Conservation (phyloP, 345 rosid genomes). For the Cardamine chenopodiifolia region DNA sequence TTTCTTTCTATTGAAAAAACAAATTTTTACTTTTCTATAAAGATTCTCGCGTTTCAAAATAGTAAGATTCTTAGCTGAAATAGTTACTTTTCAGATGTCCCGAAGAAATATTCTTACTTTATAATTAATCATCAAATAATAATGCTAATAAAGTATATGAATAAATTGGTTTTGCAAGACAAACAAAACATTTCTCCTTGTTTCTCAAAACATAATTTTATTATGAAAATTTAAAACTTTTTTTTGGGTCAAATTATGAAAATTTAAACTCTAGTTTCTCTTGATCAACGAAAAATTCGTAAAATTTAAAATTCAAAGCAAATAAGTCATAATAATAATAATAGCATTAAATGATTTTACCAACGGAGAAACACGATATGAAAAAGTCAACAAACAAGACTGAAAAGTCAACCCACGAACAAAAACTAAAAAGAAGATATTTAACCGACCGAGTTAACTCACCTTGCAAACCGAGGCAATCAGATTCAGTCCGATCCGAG, state of each 20-base stretch:
- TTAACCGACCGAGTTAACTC: conserved; percentile 32
- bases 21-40: not conserved
- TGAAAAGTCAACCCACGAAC: conserved; percentile 29
- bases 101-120: not conserved
- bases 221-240: not conserved
- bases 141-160: not conserved
- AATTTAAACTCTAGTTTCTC: not conserved
- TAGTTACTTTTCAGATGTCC: not conserved
- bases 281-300: not conserved
- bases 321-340: not conserved
- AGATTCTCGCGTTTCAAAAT: not conserved
- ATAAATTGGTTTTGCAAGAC: not conserved
- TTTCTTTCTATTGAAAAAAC: not conserved
- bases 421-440: not conserved
- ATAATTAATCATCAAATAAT: conserved; percentile 1
- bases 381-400: conserved; percentile 1
- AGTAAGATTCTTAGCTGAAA: not conserved
- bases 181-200: not conserved
- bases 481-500: conserved; percentile 78
- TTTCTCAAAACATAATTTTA: not conserved
- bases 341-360: conserved; percentile 18
- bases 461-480: conserved; percentile 90
- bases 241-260: not conserved
- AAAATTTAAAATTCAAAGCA: not conserved
- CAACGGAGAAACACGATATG: conserved; percentile 7